Evolutionary conservation across 345 rosid species (phyloP).

Genomic region (Aquilaria yunnanensis): DNA sequence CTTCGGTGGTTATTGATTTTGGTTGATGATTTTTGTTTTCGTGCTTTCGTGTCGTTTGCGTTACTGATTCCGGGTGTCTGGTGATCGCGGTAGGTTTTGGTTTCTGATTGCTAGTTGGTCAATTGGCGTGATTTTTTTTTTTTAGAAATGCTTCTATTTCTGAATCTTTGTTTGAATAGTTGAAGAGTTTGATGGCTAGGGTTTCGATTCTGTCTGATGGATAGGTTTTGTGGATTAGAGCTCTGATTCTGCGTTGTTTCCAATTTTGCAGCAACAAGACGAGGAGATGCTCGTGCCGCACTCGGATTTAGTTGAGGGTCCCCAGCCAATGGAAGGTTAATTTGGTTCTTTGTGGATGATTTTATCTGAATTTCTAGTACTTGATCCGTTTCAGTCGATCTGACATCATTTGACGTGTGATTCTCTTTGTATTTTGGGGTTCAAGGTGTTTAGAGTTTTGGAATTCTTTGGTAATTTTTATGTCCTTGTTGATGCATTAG

Average conservation of each 20-base stretch:
- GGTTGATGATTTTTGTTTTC: background rate
- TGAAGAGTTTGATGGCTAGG: conserved; percentile 14
- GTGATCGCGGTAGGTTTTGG: conserved; percentile 23
- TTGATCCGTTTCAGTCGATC: too few species aligned
- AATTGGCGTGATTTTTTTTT: conserved; percentile 23
- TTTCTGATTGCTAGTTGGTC: conserved; percentile 9
- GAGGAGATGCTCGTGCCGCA: conserved; percentile 97
- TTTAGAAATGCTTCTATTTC: background rate
- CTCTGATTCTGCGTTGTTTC: conserved; percentile 5
- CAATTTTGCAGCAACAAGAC: conserved; percentile 63
- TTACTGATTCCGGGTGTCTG: background rate
- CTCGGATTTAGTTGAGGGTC: conserved; percentile 75
- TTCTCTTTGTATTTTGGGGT: background rate
- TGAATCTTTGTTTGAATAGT: background rate
- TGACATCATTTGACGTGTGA: background rate
- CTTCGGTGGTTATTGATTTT: background rate
- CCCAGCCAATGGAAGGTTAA: conserved; percentile 92
- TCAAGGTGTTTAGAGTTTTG: conserved; percentile 20
- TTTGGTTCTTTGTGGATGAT: background rate
- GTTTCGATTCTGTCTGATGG: conserved; percentile 19
- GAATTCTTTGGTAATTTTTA: conserved; percentile 14
- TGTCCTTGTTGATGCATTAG: conserved; percentile 15
- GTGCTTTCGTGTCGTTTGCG: conserved; percentile 1
- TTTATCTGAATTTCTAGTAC: too few species aligned
- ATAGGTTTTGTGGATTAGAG: conserved; percentile 10